Conservation (phyloP, 176 grass and related monocot genomes). For the Phragmites australis region DNA sequence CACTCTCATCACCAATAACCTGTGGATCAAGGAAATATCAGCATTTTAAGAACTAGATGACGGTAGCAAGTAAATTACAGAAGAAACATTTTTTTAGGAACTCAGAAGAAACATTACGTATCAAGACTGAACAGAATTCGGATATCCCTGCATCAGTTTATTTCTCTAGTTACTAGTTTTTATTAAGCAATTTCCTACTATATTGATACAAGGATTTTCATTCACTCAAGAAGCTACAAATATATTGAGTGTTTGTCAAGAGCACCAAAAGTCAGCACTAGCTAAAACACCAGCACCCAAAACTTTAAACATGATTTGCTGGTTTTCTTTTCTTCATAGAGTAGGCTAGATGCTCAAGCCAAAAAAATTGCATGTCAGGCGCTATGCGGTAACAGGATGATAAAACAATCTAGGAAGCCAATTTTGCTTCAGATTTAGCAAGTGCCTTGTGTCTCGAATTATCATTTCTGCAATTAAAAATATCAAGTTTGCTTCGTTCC, state of each 20-base stretch:
- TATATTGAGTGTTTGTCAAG: neutral
- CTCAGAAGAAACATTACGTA: neutral
- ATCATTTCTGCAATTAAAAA: neutral
- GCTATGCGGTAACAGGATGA: neutral
- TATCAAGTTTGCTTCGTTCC: neutral
- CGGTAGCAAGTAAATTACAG: neutral
- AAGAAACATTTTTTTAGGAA: neutral
- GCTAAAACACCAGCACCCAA: neutral
- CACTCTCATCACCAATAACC: conserved; percentile 71
- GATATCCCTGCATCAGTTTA: neutral
- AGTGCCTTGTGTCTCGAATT: neutral
- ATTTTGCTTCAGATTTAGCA: neutral
- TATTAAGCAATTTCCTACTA: too few relatives aligned
- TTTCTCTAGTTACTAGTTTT: too few relatives aligned
- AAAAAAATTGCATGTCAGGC: neutral
- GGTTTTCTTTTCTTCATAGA: neutral
- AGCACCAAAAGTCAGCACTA: neutral
- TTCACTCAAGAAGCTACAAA: neutral
- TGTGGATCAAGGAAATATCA: conserved; percentile 39
- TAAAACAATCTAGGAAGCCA: neutral
- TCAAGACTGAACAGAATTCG: neutral
- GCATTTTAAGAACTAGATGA: conserved; percentile 23
- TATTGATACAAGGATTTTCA: neutral
- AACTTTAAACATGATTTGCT: neutral
- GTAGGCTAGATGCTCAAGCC: neutral